Base-by-base conservation (phyloP, 306 rosid species). In the Leucaena leucocephala region DNA sequence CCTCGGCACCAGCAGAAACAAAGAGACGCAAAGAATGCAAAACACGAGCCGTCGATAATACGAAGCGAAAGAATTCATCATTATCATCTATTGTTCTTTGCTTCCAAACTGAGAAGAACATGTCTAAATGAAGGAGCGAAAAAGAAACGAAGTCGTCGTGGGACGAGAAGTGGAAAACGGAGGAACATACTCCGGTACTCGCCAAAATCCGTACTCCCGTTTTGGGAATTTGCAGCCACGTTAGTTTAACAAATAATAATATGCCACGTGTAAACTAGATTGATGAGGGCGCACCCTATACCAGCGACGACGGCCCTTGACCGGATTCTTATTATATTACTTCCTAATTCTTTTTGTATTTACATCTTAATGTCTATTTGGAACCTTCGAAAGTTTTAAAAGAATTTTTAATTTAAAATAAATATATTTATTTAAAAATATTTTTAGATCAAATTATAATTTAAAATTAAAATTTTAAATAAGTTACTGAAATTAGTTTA, bases 21-120 rank as follows among this genome's bases (percentile, higher is more conserved):
- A 45, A 59, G 74, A 79, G 7, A 83, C 52, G 82, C 43, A 48
- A 21, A 85, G 48, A 75, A 77, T 48, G 83, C 86, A 68, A 78
- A 81, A 48, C 59, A 78, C 55, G 35, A 88, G 43, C 86, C 83
- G 70, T 8, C 76, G 81, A 68, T 82, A 71, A 46, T 68, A 44
- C 77, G 21, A 38, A 61, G 65, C 5, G 68, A 72, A 38, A 72
- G 34, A 77, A 84, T 27, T 85, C 84, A 27, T 83, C 86, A 27
- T 85, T 74, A 21, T 72, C 43, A 36, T 59, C 6, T 73, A 54
- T 45, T 80, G 64, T 58, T 63, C 57, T 46, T 82, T 34, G 64
- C 16, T 52, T 83, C 76, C 15, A 17, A 61, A 34, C 15, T 48
- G 67, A n/a, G 22, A 49, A 63, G 68, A 71, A 66, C 68, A 84